phyloP scores from a whole-genome alignment of 176 grass and related monocot species.

The Phoenix roebelenii region DNA sequence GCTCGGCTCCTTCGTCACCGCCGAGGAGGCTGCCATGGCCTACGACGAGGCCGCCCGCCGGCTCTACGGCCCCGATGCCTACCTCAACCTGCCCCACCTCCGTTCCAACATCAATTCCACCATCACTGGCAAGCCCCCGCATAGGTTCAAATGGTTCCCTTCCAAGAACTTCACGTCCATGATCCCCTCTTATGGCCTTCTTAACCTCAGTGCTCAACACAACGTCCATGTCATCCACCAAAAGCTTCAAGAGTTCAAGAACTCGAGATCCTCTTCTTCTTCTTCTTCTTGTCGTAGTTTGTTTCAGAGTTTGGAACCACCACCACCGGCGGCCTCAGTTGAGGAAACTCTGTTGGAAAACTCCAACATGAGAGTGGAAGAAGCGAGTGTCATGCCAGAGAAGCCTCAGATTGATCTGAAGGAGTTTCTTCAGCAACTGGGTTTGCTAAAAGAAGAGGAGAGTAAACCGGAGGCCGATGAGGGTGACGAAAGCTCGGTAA shows the following conservation, averaged over 20 bases:
- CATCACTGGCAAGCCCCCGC: constrained; percentile 32
- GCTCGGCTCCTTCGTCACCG: constrained; percentile 80
- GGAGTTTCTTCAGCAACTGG: constrained; percentile 96
- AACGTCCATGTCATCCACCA: constrained; percentile 98
- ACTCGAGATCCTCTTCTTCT: constrained; percentile 3
- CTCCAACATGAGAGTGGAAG: not conserved
- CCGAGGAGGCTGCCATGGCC: constrained; percentile 79
- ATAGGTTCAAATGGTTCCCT: constrained; percentile 72
- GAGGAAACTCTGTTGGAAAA: constrained; percentile 3
- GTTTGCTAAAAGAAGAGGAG: constrained; percentile 36
- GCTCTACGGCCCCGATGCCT: constrained; percentile 86
- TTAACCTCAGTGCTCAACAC: constrained; percentile 97
- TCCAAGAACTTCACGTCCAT: constrained; percentile 18
- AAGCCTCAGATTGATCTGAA: constrained; percentile 94
- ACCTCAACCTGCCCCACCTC: constrained; percentile 94
- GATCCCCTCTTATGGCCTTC: constrained; percentile 65
- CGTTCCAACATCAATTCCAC: constrained; percentile 24
- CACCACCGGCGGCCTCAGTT: not conserved
- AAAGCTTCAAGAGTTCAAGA: constrained; percentile 86
- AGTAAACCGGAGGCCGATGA: constrained; percentile 20
- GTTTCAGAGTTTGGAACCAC: constrained; percentile 8
- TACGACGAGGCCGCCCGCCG: constrained; percentile 83
- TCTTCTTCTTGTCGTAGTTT: not conserved
- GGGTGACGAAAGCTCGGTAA: no score
- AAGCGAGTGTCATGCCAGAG: constrained; percentile 5